Percentiles rank a stretch among this genome's conserved stretches.
phyloP scores from a whole-genome alignment of 495 filamentous ascomycete genomes.

The Pyrenula aspistea region DNA sequence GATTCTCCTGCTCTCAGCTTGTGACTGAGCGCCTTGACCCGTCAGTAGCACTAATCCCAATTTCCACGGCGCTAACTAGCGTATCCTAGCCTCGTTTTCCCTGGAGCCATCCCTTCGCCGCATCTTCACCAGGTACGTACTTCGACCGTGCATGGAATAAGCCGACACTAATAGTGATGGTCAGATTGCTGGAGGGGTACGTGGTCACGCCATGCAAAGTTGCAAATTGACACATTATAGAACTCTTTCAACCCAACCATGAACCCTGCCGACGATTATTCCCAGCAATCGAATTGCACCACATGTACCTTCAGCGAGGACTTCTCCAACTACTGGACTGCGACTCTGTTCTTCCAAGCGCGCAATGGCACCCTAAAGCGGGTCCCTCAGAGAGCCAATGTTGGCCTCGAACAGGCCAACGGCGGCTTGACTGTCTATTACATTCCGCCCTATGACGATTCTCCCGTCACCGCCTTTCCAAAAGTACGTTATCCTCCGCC shows the following conservation, averaged over 20 bases:
- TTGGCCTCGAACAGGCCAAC: conserved; percentile 26
- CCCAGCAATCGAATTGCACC: conserved; percentile 23
- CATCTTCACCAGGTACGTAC: background rate
- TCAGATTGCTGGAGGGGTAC: background rate
- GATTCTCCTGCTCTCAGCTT: background rate
- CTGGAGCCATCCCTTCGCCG: background rate
- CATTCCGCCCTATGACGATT: conserved; percentile 32
- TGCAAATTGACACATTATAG: background rate
- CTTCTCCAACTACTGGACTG: conserved; percentile 41
- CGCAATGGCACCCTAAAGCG: conserved; percentile 34
- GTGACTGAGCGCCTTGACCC: background rate
- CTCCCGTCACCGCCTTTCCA: conserved; percentile 33
- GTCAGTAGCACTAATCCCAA: background rate
- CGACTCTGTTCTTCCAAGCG: conserved; percentile 37
- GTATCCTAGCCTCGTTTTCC: background rate
- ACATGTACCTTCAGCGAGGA: conserved; percentile 31
- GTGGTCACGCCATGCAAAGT: background rate
- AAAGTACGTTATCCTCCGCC: background rate
- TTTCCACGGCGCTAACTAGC: background rate
- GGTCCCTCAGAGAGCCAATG: conserved; percentile 35
- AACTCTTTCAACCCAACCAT: conserved; percentile 33
- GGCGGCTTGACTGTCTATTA: conserved; percentile 43
- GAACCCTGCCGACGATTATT: conserved; percentile 21
- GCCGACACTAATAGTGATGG: background rate
- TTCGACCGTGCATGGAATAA: background rate